Percentiles rank a stretch among this genome's conserved stretches.
phyloP scores from a whole-genome alignment of 1,284 basidiomycete species.

The Jaminaea rosea region DNA sequence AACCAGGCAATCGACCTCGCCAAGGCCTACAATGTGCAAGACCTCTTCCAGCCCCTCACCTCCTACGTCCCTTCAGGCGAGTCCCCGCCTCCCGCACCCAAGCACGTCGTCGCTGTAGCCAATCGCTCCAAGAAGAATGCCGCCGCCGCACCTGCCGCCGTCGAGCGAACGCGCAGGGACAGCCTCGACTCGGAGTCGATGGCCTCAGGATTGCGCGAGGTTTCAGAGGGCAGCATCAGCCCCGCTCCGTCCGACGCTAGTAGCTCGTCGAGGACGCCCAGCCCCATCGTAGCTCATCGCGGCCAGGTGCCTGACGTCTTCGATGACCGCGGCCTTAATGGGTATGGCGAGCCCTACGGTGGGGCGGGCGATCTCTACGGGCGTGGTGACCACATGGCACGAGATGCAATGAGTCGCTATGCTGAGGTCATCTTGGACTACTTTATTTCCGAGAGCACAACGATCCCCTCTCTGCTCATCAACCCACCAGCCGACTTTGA shows the following conservation, averaged over 20 bases:
- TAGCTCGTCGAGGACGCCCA: conserved; percentile 78
- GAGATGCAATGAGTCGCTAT: conserved; percentile 52
- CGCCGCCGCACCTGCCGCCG: conserved; percentile 24
- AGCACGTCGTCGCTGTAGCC: conserved; percentile 60
- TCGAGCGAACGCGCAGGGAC: conserved; percentile 29
- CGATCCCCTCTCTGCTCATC: conserved; percentile 79
- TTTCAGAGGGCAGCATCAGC: conserved; percentile 55
- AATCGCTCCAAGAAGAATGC: conserved; percentile 38
- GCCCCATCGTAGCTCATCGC: conserved; percentile 52
- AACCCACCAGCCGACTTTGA: conserved; percentile 86
- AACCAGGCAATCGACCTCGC: conserved; percentile 78
- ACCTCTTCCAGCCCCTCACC: conserved; percentile 81
- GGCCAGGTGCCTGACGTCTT: conserved; percentile 18
- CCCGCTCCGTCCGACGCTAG: conserved; percentile 74
- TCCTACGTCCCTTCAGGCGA: conserved; percentile 84
- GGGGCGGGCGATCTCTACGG: background rate
- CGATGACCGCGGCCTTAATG: conserved; percentile 10
- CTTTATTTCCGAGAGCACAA: conserved; percentile 94
- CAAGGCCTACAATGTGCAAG: conserved; percentile 86
- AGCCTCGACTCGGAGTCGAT: conserved; percentile 41
- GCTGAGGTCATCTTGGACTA: conserved; percentile 96
- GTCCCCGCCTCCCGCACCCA: conserved; percentile 86
- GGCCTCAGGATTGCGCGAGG: conserved; percentile 51
- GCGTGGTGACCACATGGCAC: background rate
- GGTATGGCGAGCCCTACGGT: conserved; percentile 12